Conservation (phyloP, 1,284 basidiomycete species). For the Rhodotorula sp. region DNA sequence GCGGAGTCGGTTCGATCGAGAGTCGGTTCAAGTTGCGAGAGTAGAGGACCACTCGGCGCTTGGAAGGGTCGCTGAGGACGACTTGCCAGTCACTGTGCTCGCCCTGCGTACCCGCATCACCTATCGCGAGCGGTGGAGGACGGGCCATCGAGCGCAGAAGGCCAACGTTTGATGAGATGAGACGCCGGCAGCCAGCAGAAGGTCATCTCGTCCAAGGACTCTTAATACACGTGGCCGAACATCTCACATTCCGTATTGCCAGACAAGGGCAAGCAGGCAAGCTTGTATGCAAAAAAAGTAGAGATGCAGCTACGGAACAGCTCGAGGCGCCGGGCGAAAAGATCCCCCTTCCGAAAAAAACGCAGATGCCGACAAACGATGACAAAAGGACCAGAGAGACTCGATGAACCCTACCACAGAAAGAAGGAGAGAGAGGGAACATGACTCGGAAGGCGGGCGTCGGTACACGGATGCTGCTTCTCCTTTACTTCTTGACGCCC, state of each 20-base stretch:
- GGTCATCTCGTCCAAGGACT: too few species aligned
- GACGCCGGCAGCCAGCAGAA: background rate
- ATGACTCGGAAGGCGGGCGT: background rate
- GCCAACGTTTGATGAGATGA: too few species aligned
- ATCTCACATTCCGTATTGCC: background rate
- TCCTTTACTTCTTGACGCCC: constrained; percentile 47
- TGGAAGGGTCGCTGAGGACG: constrained; percentile 17
- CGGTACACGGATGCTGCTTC: background rate
- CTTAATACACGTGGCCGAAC: background rate
- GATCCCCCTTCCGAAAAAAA: background rate
- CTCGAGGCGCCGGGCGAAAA: background rate
- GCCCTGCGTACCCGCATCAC: background rate
- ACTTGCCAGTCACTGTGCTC: constrained; percentile 18
- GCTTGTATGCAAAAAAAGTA: background rate
- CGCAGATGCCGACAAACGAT: background rate
- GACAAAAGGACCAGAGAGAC: background rate
- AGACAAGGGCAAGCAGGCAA: background rate
- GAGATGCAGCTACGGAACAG: background rate
- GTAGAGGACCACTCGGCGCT: constrained; percentile 27
- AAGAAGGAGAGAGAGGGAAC: background rate
- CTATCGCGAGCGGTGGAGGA: background rate
- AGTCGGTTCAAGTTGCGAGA: constrained; percentile 10
- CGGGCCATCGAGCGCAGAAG: background rate
- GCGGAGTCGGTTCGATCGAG: constrained; percentile 7
- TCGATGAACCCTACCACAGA: background rate